phyloP scores from a whole-genome alignment of 768 basidiomycete species.

The Collybiopsis luxurians region DNA sequence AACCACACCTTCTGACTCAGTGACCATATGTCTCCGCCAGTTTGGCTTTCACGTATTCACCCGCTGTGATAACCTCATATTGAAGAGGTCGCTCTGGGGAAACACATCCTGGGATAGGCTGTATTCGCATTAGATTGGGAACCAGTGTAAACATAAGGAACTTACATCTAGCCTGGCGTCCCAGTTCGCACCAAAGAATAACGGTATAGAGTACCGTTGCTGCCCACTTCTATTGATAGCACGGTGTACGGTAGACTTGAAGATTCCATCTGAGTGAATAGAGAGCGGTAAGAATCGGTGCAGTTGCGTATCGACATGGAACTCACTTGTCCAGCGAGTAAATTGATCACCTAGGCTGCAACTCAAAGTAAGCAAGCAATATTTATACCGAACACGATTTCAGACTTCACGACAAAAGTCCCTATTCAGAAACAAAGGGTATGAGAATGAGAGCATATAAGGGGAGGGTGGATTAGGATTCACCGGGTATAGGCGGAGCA shows the following conservation, averaged over 20 bases:
- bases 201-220: slow-evolving; percentile 78
- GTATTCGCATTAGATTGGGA: neutral
- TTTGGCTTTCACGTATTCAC: slow-evolving; percentile 66
- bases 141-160: neutral
- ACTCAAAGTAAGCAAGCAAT: neutral
- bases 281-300: too few species aligned
- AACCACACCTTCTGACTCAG: too few species aligned
- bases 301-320: neutral
- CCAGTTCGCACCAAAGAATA: slow-evolving; percentile 91
- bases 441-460: neutral
- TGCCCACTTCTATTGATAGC: slow-evolving; percentile 74
- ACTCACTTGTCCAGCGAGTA: slow-evolving; percentile 83
- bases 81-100: slow-evolving; percentile 29
- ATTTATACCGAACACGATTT: neutral
- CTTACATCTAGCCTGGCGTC: slow-evolving; percentile 75
- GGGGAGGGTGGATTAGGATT: neutral
- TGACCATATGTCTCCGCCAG: slow-evolving; percentile 58
- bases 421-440: slow-evolving; percentile 13
- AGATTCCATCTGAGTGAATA: slow-evolving; percentile 65
- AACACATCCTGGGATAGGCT: slow-evolving; percentile 54
- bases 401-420: slow-evolving; percentile 87
- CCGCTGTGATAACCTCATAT: slow-evolving; percentile 66
- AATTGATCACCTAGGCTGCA: slow-evolving; percentile 81
- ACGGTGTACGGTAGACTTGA: slow-evolving; percentile 88
- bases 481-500: slow-evolving; percentile 67